Evolutionary conservation across 2,329 filamentous ascomycete species (phyloP), one percentile per base, ranked within the genome.

Genomic region (Zasmidium cellare): DNA sequence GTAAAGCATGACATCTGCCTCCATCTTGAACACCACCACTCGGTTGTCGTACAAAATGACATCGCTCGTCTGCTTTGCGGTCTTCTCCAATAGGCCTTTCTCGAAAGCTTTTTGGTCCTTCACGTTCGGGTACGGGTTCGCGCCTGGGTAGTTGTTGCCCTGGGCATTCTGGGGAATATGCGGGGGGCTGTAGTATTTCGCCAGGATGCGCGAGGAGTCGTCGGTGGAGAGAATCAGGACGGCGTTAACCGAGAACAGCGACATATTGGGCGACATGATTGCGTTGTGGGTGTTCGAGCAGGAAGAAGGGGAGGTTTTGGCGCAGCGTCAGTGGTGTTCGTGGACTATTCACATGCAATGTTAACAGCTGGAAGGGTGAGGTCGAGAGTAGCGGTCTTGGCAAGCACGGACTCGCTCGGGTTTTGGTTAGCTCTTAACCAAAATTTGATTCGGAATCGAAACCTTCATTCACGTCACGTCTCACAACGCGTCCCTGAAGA

Each of bases 31-130:
- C 53, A 97, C 88, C 55, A 97, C 91, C 61, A 99, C 89, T 70
- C 91, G 87, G 79, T 96, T 96, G 78, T 99, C 94, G 79, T 97
- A 97, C 56, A 99, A 86, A 68, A 99, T 96, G 69, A 99, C 94
- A 79, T 97, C 94, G 68, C 89, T 91, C 14, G 86, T 92, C 79
- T 96, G 91, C 82, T 97, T 99, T 66, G 90, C 88, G 16, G 94
- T 97, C 84, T 99, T 97, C 71, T 96, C 88, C 59, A 97, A 80
- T 41, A 99, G 84, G 5, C 92, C 94, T 80, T 97, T 97, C 77
- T 99, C 94, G 72, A 99, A 99, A 1, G 90, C 84, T 76, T 96
- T 96, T 79, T 99, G 94, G 68, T 96, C 87, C 80, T 97, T 97
- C 56, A 94, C 78, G 58, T 91, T 91, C 58, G 90, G 82, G 77